A percentile compares a stretch with the other conserved stretches of the same genome.
Evolutionary conservation across 257 asterid species (phyloP).

Genomic region (Solanum clarkiae): DNA sequence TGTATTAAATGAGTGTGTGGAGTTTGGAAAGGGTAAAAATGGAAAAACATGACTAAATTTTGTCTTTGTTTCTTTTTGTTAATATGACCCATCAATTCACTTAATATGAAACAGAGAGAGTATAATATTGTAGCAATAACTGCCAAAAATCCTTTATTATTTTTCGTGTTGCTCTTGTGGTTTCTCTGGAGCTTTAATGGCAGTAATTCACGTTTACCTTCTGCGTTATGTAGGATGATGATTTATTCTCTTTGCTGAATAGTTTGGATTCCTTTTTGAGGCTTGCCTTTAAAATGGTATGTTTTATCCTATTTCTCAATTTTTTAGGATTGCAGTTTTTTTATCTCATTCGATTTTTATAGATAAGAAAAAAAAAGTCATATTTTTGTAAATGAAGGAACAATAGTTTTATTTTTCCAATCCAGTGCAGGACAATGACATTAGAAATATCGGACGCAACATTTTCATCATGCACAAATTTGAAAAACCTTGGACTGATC

Average conservation of each 20-base stretch:
- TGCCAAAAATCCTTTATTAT: no score
- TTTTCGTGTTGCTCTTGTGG: neutral
- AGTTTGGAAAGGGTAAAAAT: no score
- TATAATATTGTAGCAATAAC: no score
- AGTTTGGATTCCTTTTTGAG: neutral
- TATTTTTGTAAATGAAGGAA: neutral
- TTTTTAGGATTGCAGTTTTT: neutral
- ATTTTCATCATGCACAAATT: neutral
- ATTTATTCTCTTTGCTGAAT: neutral
- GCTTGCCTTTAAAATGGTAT: neutral
- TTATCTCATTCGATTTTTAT: neutral
- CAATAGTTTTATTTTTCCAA: no score
- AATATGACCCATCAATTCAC: no score
- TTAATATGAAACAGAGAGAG: no score
- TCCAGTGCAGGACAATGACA: conserved; percentile 5
- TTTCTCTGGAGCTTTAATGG: neutral
- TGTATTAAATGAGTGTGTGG: no score
- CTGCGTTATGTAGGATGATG: neutral
- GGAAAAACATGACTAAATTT: no score
- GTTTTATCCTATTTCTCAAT: neutral
- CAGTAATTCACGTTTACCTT: neutral
- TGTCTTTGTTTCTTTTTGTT: no score
- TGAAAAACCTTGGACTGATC: neutral
- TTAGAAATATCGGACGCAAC: neutral
- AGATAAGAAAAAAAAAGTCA: neutral